Evolutionary conservation across 352 stramenopile species (phyloP), one percentile per base, ranked within the genome.

Genomic region (Phytopythium cucurbitacearum): DNA sequence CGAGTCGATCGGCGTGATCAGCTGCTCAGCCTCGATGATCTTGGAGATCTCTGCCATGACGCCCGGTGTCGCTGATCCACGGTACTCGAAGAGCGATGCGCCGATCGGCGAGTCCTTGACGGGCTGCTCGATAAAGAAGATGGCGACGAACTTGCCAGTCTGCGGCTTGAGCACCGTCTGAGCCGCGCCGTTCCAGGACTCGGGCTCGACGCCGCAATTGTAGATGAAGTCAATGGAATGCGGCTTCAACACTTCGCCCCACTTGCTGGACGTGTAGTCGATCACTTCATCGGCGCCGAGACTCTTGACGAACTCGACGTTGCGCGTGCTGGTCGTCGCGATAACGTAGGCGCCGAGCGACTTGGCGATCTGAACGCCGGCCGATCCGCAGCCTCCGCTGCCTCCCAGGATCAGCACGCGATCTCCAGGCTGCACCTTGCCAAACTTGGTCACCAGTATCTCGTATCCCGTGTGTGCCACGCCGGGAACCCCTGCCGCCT

Each of bases 341-440:
- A 80, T 68, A 13, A 71, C 62, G 45, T 63, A 45, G 6, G 62
- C 62, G 1, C 55, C 66, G 0, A 61, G 7, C 0, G 49, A 40
- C 51, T 80, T 80, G 12, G 73, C 78, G 37, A 89, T 61, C 48
- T 88, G 79, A 5, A 87, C 51, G 10, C 42, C 81, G n/a, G 78
- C 68, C 8, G 73, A 16, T 7, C 78, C 81, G 7, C 64, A 79
- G 43, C 70, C 65, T 28, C 76, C 70, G 54, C 69, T 76, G 5
- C 76, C 76, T 7, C 73, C 74, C 50, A 85, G 61, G 37, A 87
- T 62, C 7, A 89, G 56, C 46, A 85, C 54, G 5, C 53, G 51
- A 34, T 61, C 44, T 11, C 41, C 59, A 13, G 15, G 43, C 37
- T 67, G 55, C 6, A 64, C 51, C 39, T 60, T 54, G 11, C 60